Evolutionary conservation across 2,329 filamentous ascomycete genomes (phyloP).

Genomic region (Fusarium mundagurra): DNA sequence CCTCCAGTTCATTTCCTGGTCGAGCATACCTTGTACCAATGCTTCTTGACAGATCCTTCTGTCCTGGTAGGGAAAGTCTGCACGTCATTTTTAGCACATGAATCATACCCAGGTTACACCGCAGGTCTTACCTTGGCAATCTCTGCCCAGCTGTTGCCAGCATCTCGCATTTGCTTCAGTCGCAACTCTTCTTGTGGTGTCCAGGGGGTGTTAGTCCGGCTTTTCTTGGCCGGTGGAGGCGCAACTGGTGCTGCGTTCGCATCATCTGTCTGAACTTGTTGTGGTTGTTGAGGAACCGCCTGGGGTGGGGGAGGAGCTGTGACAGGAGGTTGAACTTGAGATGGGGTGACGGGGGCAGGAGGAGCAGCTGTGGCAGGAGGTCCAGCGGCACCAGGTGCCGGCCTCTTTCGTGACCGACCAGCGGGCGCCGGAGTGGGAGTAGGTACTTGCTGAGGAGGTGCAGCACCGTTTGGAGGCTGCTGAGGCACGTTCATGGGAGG

Average conservation of each 20-base stretch:
- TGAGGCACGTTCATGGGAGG: conserved; percentile 57
- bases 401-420: conserved; percentile 54
- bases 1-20: neutral
- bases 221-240: conserved; percentile 82
- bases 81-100: neutral
- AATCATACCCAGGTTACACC: neutral
- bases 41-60: conserved; percentile 98
- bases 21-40: conserved; percentile 90
- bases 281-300: conserved; percentile 41
- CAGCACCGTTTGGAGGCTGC: conserved; percentile 48
- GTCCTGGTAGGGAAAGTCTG: conserved; percentile 92
- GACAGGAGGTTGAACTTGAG: conserved; percentile 47
- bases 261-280: conserved; percentile 46
- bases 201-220: conserved; percentile 98
- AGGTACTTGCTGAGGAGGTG: conserved; percentile 50
- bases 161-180: conserved; percentile 93
- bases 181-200: conserved; percentile 92
- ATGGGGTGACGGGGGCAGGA: conserved; percentile 47
- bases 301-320: conserved; percentile 46
- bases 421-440: conserved; percentile 52
- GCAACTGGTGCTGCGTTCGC: conserved; percentile 42
- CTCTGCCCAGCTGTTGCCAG: conserved; percentile 94
- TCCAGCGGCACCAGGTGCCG: conserved; percentile 51
- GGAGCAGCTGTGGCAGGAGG: conserved; percentile 50
- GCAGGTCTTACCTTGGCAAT: conserved; percentile 89